Conservation (phyloP, 2,329 filamentous ascomycete species). For the Colletotrichum magnum region DNA sequence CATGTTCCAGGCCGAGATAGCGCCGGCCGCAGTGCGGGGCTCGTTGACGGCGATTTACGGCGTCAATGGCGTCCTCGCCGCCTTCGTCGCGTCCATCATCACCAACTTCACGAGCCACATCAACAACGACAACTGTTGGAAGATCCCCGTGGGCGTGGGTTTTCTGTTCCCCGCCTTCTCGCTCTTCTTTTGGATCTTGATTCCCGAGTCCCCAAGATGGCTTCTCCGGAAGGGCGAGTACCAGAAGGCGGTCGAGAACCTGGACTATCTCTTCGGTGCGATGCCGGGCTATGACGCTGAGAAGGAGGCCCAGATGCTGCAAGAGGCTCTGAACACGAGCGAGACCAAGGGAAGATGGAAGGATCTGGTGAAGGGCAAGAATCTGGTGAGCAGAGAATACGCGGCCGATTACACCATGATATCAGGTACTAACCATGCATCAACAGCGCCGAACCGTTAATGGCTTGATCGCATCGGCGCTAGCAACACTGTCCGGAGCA, state of each 20-base stretch:
- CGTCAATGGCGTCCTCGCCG: conserved; percentile 43
- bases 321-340: conserved; percentile 34
- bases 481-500: conserved; percentile 40
- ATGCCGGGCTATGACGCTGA: conserved; percentile 39
- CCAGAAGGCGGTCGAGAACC: conserved; percentile 36
- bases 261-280: conserved; percentile 41
- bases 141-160: conserved; percentile 41
- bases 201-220: conserved; percentile 48
- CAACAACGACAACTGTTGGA: conserved; percentile 40
- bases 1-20: conserved; percentile 44
- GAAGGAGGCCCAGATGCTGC: conserved; percentile 38
- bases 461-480: conserved; percentile 29
- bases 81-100: conserved; percentile 42
- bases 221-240: conserved; percentile 43
- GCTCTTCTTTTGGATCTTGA: conserved; percentile 37
- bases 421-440: too few relatives aligned
- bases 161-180: conserved; percentile 40
- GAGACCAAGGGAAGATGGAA: conserved; percentile 31
- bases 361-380: conserved; percentile 34
- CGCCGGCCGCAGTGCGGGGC: conserved; percentile 42
- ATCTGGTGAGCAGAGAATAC: not conserved
- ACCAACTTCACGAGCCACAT: conserved; percentile 43
- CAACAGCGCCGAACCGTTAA: conserved; percentile 31
- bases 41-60: conserved; percentile 41
- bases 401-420: too few relatives aligned